These are phyloP conservation scores for Fagopyrum homotropicum DNA, from an alignment of 148 eudicot species.

Conservation along the genomic window DNA sequence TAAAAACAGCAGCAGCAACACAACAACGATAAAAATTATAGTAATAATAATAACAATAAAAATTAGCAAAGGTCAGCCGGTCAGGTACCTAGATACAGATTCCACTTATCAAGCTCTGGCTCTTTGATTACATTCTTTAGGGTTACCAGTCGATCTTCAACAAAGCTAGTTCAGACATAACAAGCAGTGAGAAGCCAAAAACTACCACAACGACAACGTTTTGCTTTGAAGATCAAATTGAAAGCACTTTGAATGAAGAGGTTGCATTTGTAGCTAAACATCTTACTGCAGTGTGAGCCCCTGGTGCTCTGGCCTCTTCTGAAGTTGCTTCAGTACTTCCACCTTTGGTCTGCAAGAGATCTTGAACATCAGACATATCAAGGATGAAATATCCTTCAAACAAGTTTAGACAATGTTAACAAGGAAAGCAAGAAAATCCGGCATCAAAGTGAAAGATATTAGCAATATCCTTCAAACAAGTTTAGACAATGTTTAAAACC, in stretches of 20 bases:
- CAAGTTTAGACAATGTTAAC: no score
- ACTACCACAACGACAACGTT: not conserved
- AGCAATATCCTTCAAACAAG: no score
- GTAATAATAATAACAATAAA: no score
- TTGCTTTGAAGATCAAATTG: not conserved
- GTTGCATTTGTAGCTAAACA: conserved; percentile 15
- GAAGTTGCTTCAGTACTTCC: conserved; percentile 87
- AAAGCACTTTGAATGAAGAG: not conserved
- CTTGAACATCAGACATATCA: not conserved
- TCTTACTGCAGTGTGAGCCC: conserved; percentile 84
- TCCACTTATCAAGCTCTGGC: conserved; percentile 75
- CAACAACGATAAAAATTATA: no score
- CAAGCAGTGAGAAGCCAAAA: not conserved
- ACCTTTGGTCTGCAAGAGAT: conserved; percentile 67
- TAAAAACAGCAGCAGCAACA: no score
- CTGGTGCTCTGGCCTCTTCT: conserved; percentile 78
- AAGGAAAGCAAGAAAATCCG: no score
- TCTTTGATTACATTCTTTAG: conserved; percentile 93
- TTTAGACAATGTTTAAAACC: no score
- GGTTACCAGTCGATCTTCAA: conserved; percentile 92
- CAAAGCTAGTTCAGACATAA: conserved; percentile 54
- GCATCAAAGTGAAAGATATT: no score
- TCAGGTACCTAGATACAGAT: conserved; percentile 73
- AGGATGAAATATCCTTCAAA: not conserved
- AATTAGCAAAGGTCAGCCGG: not conserved